phyloP scores from a whole-genome alignment of 192 early-diverging fungal genomes.

The Coemansia sp. region DNA sequence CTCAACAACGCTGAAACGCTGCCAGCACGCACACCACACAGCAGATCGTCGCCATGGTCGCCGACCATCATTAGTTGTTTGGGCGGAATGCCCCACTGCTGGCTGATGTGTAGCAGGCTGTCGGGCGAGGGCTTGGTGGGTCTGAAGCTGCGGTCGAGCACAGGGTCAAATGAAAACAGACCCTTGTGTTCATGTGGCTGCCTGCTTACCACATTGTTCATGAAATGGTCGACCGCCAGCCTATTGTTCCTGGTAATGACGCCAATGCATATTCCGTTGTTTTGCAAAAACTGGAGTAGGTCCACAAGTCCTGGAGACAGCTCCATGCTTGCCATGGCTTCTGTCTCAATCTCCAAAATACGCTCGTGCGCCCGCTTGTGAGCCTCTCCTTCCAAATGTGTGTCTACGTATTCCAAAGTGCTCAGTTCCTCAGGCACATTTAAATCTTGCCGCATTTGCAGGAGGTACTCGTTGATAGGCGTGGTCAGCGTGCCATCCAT shows the following conservation, averaged over 20 bases:
- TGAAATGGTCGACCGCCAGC: constrained; percentile 43
- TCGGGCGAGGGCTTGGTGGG: constrained; percentile 53
- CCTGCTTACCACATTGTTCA: constrained; percentile 34
- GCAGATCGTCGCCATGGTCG: constrained; percentile 54
- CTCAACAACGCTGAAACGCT: constrained; percentile 45
- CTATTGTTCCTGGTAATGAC: constrained; percentile 54
- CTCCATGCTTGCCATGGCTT: constrained; percentile 45
- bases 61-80: constrained; percentile 55
- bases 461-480: constrained; percentile 44
- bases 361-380: constrained; percentile 24
- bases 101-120: constrained; percentile 38
- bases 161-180: constrained; percentile 47
- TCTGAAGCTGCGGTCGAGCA: constrained; percentile 48
- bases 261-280: constrained; percentile 34
- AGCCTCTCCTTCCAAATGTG: constrained; percentile 26
- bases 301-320: constrained; percentile 44
- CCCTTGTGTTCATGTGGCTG: constrained; percentile 21
- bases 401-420: constrained; percentile 43
- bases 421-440: constrained; percentile 33
- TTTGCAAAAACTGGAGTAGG: constrained; percentile 38
- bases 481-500: constrained; percentile 54
- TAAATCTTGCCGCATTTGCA: constrained; percentile 31
- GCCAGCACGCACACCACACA: constrained; percentile 49
- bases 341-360: constrained; percentile 44
- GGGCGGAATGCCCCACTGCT: constrained; percentile 43